phyloP scores from a whole-genome alignment of 805 yeast species.

The Cyberlindnera nakhonratchasimensis region DNA sequence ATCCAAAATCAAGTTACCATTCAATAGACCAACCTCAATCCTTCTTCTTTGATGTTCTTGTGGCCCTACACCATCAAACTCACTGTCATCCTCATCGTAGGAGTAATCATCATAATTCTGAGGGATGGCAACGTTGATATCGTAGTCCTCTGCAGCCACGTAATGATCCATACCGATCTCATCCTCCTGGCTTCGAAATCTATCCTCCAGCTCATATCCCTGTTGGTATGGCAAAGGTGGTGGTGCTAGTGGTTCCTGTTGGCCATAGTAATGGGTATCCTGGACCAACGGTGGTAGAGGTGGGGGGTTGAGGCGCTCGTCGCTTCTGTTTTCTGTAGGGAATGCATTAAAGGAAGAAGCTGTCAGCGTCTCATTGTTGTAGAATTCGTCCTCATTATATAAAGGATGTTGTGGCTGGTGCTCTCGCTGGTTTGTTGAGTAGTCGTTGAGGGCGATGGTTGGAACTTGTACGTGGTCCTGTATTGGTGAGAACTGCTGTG shows the following conservation, averaged over 20 bases:
- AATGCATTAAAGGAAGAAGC: conserved; percentile 21
- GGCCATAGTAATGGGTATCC: conserved; percentile 10
- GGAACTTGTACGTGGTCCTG: conserved; percentile 22
- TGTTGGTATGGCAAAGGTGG: conserved; percentile 5
- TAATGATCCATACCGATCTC: conserved; percentile 33
- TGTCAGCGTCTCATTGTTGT: conserved; percentile 13
- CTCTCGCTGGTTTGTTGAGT: neutral
- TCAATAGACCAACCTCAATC: conserved; percentile 32
- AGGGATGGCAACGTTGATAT: conserved; percentile 18
- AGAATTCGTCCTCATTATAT: conserved; percentile 19
- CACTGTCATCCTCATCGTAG: conserved; percentile 36
- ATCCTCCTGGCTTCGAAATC: conserved; percentile 30
- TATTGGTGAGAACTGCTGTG: conserved; percentile 27
- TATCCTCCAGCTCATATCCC: conserved; percentile 11
- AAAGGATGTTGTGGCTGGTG: neutral
- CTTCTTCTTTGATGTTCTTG: conserved; percentile 42
- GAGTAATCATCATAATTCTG: conserved; percentile 12
- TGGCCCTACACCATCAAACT: conserved; percentile 39
- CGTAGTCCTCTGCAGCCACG: conserved; percentile 28
- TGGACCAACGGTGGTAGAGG: conserved; percentile 3
- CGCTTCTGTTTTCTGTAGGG: conserved; percentile 18
- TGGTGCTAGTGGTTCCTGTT: conserved; percentile 9
- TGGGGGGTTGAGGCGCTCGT: conserved; percentile 5
- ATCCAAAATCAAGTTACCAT: conserved; percentile 81
- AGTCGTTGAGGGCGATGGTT: conserved; percentile 13